Conservation (phyloP, 441 rosid species). For the Arabidopsis lyrata region DNA sequence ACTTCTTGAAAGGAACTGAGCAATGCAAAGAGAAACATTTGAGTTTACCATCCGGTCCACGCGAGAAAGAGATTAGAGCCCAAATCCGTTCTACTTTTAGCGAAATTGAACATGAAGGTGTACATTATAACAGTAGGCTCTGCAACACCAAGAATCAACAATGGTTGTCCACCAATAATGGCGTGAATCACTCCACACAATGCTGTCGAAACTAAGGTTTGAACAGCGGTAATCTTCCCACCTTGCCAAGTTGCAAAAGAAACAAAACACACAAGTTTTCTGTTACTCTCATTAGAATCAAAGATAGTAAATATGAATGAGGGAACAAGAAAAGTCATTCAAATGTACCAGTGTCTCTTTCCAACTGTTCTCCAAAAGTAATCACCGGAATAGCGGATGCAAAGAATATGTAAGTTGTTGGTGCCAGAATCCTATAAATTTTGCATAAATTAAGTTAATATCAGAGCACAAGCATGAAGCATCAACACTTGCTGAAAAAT, state of each 20-base stretch:
- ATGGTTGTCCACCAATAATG: slow-evolving; percentile 71
- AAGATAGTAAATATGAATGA: background rate
- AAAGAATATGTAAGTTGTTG: slow-evolving; percentile 77
- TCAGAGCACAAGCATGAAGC: slow-evolving; percentile 32
- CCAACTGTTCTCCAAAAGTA: slow-evolving; percentile 77
- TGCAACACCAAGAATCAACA: slow-evolving; percentile 79
- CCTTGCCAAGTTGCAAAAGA: slow-evolving; percentile 46
- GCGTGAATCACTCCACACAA: slow-evolving; percentile 75
- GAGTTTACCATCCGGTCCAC: slow-evolving; percentile 75
- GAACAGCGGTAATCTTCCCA: slow-evolving; percentile 73
- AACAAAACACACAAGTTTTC: slow-evolving; percentile 25
- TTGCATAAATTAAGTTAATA: slow-evolving; percentile 12
- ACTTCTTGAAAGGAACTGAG: slow-evolving; percentile 13
- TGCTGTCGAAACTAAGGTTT: slow-evolving; percentile 74
- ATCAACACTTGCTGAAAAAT: background rate
- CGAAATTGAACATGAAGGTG: slow-evolving; percentile 77
- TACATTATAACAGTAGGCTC: slow-evolving; percentile 86
- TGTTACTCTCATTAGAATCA: slow-evolving; percentile 6
- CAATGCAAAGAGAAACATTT: slow-evolving; percentile 4
- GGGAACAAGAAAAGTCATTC: background rate
- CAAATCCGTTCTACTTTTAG: slow-evolving; percentile 63
- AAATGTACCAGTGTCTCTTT: slow-evolving; percentile 65
- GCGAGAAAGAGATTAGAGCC: slow-evolving; percentile 69
- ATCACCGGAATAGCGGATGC: slow-evolving; percentile 81
- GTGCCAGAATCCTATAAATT: slow-evolving; percentile 64